A percentile compares a stretch with the other conserved stretches of the same genome.
phyloP scores from a whole-genome alignment of 202 grass and related monocot genomes.

The Dendrocalamus latiflorus region DNA sequence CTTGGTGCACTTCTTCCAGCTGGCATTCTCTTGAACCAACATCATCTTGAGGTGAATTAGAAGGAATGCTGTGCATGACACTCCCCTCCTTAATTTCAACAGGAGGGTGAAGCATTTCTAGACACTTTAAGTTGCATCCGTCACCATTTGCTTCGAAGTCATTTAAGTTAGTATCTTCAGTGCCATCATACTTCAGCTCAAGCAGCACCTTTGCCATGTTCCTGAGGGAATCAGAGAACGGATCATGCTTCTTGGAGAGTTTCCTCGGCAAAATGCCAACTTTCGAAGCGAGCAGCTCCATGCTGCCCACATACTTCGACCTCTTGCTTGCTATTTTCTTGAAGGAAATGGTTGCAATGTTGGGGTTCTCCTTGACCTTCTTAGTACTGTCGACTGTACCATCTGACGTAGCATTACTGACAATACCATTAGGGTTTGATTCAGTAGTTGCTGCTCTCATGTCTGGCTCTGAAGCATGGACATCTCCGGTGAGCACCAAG shows the following conservation, averaged over 20 bases:
- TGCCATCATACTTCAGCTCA: conserved; percentile 61
- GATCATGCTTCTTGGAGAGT: conserved; percentile 49
- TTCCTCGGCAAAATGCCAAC: conserved; percentile 37
- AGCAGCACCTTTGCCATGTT: conserved; percentile 61
- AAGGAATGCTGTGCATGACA: conserved; percentile 19
- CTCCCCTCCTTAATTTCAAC: conserved; percentile 29
- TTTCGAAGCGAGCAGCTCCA: conserved; percentile 53
- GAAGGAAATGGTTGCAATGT: conserved; percentile 36
- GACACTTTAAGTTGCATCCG: conserved; percentile 32
- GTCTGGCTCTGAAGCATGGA: conserved; percentile 21
- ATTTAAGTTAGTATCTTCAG: conserved; percentile 45
- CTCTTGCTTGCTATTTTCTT: conserved; percentile 53
- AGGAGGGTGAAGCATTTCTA: conserved; percentile 13
- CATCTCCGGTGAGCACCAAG: conserved; percentile 35
- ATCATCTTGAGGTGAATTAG: conserved; percentile 30
- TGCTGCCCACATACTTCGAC: conserved; percentile 45
- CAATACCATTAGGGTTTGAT: not conserved
- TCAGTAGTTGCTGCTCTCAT: conserved; percentile 6
- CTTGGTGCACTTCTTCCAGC: conserved; percentile 28
- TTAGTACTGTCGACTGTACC: conserved; percentile 21
- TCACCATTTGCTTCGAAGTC: conserved; percentile 42
- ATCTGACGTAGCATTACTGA: conserved; percentile 6
- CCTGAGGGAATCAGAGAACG: conserved; percentile 57
- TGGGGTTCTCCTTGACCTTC: conserved; percentile 32
- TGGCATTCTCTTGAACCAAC: conserved; percentile 29